A percentile compares a stretch with the other conserved stretches of the same genome.
Evolutionary conservation across 805 yeast genomes (phyloP).

Genomic region (Wickerhamiella lipophila): DNA sequence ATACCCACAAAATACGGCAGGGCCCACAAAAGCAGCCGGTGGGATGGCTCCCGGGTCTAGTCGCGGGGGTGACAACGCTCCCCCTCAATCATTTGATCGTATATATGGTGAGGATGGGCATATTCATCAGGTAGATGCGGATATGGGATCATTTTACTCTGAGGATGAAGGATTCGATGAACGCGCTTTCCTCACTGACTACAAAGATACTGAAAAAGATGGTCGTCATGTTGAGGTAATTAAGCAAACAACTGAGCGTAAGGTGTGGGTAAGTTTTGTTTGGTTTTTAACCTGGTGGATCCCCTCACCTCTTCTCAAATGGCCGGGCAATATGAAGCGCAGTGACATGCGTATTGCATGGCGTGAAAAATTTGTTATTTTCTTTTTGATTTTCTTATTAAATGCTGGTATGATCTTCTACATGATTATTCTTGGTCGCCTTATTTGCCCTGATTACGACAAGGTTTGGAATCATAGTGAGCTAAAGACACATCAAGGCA

Average conservation of each 20-base stretch:
- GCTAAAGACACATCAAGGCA: constrained; percentile 29
- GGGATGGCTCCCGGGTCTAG: background rate
- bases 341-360: constrained; percentile 33
- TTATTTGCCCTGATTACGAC: constrained; percentile 32
- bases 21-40: background rate
- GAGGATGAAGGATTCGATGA: constrained; percentile 26
- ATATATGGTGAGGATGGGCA: constrained; percentile 12
- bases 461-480: constrained; percentile 32
- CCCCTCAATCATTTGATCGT: constrained; percentile 1
- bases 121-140: constrained; percentile 15
- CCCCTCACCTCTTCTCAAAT: constrained; percentile 28
- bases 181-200: constrained; percentile 21
- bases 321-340: constrained; percentile 31
- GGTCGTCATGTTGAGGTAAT: constrained; percentile 26
- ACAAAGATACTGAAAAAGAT: constrained; percentile 26
- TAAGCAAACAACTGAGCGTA: constrained; percentile 24
- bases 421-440: constrained; percentile 31
- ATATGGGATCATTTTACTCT: constrained; percentile 21
- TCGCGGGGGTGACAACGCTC: background rate
- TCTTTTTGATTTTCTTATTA: constrained; percentile 27
- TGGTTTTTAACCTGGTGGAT: constrained; percentile 34
- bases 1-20: background rate
- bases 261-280: constrained; percentile 30
- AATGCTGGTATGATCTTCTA: constrained; percentile 32
- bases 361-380: constrained; percentile 32